A percentile compares a stretch with the other conserved stretches of the same genome.
Conservation (phyloP, 495 filamentous ascomycete genomes). For the Halenospora varia region DNA sequence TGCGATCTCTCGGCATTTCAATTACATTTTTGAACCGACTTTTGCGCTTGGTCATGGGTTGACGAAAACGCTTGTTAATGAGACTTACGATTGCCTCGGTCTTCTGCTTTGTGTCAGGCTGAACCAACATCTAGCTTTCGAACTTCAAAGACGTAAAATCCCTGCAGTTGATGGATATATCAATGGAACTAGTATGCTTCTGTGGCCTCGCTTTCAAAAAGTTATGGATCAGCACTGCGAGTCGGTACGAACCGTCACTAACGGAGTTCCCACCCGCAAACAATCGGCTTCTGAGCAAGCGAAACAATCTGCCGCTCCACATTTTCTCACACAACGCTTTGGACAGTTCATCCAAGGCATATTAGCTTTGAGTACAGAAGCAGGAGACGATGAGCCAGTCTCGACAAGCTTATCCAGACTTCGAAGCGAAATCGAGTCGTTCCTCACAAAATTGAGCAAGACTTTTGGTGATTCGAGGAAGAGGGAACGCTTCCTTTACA, state of each 20-base stretch:
- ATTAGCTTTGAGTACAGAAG: conserved; percentile 74
- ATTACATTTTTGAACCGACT: conserved; percentile 78
- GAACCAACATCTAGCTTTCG: conserved; percentile 89
- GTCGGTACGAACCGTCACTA: conserved; percentile 61
- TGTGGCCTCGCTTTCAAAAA: conserved; percentile 93
- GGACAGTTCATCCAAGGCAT: conserved; percentile 86
- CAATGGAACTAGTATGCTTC: conserved; percentile 89
- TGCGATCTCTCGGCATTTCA: conserved; percentile 61
- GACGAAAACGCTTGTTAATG: conserved; percentile 70
- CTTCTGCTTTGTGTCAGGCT: conserved; percentile 86
- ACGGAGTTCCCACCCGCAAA: conserved; percentile 42
- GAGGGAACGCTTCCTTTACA: conserved; percentile 82
- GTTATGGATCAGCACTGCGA: conserved; percentile 93
- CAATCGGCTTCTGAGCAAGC: conserved; percentile 47
- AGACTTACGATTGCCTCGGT: conserved; percentile 79
- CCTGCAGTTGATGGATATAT: conserved; percentile 88
- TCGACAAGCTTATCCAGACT: conserved; percentile 72
- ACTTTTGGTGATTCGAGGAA: conserved; percentile 71
- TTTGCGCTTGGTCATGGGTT: conserved; percentile 74
- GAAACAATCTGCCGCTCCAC: conserved; percentile 79
- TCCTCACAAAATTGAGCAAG: conserved; percentile 60
- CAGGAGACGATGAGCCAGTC: conserved; percentile 90
- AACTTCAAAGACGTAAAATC: conserved; percentile 85
- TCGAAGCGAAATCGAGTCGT: conserved; percentile 71
- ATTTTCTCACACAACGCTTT: conserved; percentile 87